These are phyloP conservation scores for Hordeum pubiflorum DNA, from an alignment of 202 grass and related monocot genomes.

Conservation along the genomic window DNA sequence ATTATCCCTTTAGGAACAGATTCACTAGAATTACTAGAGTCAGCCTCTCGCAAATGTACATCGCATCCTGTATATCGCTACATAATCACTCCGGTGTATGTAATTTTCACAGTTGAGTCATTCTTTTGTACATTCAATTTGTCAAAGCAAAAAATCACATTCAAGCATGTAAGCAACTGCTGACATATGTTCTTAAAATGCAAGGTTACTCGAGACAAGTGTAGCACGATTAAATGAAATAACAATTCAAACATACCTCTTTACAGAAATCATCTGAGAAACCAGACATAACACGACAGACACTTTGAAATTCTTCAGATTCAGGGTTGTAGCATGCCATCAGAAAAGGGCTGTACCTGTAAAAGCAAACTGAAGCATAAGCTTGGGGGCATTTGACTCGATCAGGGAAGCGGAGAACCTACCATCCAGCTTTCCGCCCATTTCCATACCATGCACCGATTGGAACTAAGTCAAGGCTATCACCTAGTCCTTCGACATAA, in stretches of 20 bases:
- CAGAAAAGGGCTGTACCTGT: conserved; percentile 94
- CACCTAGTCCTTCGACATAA: conserved; percentile 88
- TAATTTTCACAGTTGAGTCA: not conserved
- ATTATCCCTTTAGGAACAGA: not conserved
- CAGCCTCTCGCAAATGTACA: not conserved
- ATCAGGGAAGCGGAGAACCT: conserved; percentile 1
- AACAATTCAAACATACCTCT: conserved; percentile 44
- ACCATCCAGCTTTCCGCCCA: conserved; percentile 91
- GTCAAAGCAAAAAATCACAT: not conserved
- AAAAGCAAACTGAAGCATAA: conserved; percentile 2
- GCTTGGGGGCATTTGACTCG: not conserved
- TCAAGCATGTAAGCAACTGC: not conserved
- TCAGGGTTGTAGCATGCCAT: conserved; percentile 97
- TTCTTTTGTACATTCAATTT: not conserved
- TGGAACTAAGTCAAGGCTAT: conserved; percentile 81
- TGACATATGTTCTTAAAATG: not conserved
- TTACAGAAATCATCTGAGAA: conserved; percentile 89
- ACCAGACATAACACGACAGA: conserved; percentile 96
- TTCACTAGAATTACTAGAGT: not conserved
- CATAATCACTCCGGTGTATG: conserved; percentile 5
- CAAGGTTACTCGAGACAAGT: conserved; percentile 3
- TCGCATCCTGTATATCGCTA: not conserved
- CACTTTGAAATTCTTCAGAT: conserved; percentile 84
- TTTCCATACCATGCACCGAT: conserved; percentile 93
- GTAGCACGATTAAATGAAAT: not conserved